A percentile compares a stretch with the other conserved stretches of the same genome.
These are phyloP conservation scores for Waltiozyma sp. DNA, from an alignment of 1,139 yeast genomes.

Conservation along the genomic window DNA sequence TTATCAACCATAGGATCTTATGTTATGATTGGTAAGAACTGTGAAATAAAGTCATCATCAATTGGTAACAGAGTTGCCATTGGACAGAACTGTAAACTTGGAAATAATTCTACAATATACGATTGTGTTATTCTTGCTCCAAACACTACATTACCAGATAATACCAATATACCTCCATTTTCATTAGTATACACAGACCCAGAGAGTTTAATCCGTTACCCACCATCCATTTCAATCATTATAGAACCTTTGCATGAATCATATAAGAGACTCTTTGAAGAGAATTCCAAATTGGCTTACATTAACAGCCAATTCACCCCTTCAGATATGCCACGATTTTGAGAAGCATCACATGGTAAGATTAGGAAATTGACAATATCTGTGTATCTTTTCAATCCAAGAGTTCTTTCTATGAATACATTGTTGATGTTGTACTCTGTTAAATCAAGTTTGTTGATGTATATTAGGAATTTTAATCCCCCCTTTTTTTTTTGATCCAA, in stretches of 20 bases:
- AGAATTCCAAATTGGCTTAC: conserved; percentile 25
- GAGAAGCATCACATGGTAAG: conserved; percentile 10
- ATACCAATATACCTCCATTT: conserved; percentile 49
- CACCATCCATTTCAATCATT: conserved; percentile 1
- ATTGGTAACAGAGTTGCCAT: conserved; percentile 51
- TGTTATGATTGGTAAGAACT: conserved; percentile 37
- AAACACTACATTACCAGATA: conserved; percentile 41
- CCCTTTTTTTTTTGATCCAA: background rate
- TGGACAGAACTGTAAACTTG: conserved; percentile 30
- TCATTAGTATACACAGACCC: conserved; percentile 33
- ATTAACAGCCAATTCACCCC: conserved; percentile 18
- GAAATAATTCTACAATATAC: conserved; percentile 40
- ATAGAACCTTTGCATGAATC: conserved; percentile 28
- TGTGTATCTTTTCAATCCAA: conserved; percentile 2
- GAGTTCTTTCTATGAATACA: conserved; percentile 6
- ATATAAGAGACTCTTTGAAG: conserved; percentile 33
- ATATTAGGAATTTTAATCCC: conserved; percentile 3
- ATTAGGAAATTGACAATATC: conserved; percentile 8
- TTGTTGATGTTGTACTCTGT: background rate
- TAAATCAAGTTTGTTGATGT: conserved; percentile 13
- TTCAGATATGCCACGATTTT: conserved; percentile 15
- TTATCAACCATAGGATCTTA: conserved; percentile 44
- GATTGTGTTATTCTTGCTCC: conserved; percentile 49
- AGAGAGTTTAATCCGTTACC: conserved; percentile 17
- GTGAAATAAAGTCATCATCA: conserved; percentile 32